phyloP scores from a whole-genome alignment of 306 rosid species.

The Quercus aquifolioides region DNA sequence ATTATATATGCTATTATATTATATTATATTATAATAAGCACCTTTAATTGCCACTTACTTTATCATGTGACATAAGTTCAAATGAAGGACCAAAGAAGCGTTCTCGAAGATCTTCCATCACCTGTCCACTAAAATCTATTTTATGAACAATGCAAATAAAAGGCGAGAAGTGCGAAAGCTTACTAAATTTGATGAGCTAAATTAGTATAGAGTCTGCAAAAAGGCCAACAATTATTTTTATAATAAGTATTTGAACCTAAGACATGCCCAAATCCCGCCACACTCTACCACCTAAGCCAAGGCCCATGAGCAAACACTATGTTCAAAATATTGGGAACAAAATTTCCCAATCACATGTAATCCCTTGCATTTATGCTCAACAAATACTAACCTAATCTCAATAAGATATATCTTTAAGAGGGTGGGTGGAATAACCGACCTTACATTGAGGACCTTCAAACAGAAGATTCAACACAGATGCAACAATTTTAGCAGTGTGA shows the following conservation, averaged over 20 bases:
- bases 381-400: neutral
- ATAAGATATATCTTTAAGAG: neutral
- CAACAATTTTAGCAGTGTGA: constrained; percentile 64
- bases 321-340: neutral
- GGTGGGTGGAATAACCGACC: constrained; percentile 35
- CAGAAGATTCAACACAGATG: constrained; percentile 52
- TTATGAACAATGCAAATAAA: neutral
- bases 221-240: neutral
- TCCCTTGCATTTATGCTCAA: neutral
- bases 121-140: constrained; percentile 34
- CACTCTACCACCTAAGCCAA: neutral
- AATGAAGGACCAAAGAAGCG: constrained; percentile 85
- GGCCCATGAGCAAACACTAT: neutral
- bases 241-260: neutral
- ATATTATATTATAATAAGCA: too few species aligned
- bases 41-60: constrained; percentile 39
- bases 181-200: neutral
- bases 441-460: constrained; percentile 67
- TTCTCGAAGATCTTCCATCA: constrained; percentile 61
- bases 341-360: neutral
- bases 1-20: too few species aligned
- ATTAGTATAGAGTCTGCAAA: neutral
- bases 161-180: neutral
- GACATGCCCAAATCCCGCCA: neutral
- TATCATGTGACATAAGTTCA: constrained; percentile 81